These are phyloP conservation scores for Begonia masoniana DNA, from an alignment of 306 rosid species.

Conservation along the genomic window DNA sequence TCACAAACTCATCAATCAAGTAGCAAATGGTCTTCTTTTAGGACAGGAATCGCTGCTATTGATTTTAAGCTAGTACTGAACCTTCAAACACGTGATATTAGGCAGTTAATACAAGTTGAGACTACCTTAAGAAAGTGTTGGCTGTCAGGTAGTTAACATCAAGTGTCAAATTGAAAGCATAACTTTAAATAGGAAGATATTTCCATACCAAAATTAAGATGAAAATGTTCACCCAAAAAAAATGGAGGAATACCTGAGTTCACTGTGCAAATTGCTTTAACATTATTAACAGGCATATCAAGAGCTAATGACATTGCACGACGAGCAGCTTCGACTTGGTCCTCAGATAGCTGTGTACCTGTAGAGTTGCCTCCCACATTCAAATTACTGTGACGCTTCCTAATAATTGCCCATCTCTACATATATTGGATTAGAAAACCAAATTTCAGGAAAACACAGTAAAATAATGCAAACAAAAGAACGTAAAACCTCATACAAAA, in stretches of 20 bases:
- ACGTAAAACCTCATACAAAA: neutral
- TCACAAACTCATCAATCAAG: slow-evolving; percentile 21
- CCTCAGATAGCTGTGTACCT: slow-evolving; percentile 50
- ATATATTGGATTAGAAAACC: slow-evolving; percentile 20
- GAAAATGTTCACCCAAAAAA: too few species aligned
- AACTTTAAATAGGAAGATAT: too few species aligned
- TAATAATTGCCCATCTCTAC: slow-evolving; percentile 77
- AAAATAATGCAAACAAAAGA: neutral
- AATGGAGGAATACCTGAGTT: slow-evolving; percentile 38
- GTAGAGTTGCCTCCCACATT: slow-evolving; percentile 26
- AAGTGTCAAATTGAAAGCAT: too few species aligned
- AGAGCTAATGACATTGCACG: slow-evolving; percentile 72
- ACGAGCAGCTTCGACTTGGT: slow-evolving; percentile 71
- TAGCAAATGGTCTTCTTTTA: slow-evolving; percentile 9
- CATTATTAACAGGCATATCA: slow-evolving; percentile 46
- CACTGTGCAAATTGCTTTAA: slow-evolving; percentile 32
- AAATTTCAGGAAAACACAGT: slow-evolving; percentile 9
- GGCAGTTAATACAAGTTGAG: too few species aligned
- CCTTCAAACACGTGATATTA: slow-evolving; percentile 6
- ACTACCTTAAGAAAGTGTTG: too few species aligned
- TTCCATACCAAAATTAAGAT: too few species aligned
- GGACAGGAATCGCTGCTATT: slow-evolving; percentile 27
- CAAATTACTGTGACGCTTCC: slow-evolving; percentile 32
- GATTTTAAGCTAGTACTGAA: slow-evolving; percentile 20
- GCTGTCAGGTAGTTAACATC: too few species aligned